Base-by-base conservation (phyloP, 1,284 basidiomycete species). In the Bjerkandera adusta region DNA sequence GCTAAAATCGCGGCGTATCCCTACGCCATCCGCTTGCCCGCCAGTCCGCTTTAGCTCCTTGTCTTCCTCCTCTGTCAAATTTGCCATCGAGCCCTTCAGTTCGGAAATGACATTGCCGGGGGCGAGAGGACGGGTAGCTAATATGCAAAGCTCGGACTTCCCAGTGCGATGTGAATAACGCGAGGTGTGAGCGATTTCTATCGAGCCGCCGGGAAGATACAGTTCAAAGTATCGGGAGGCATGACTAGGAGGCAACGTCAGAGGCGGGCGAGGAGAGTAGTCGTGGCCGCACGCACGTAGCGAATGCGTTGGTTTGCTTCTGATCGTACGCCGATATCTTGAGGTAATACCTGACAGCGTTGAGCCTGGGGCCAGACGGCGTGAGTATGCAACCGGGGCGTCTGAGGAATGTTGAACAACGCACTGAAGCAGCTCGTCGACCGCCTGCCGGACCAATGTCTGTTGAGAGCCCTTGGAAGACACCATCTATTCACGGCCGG, bases 111-210 rank as follows among this genome's bases (percentile, higher is more conserved):
- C 80, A 47, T 80, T 73, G 49, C 89, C 88, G 27, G 83, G 77
- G 35, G 76, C 71, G 44, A 92, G 78, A 20, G 76, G 67, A 27
- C 85, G 82, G 21, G 90, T 92, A 12, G 92, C 92, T 49, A 94
- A 75, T 29, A 96, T 92, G 60, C 89, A 94, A 5, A 96, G 71
- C 62, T 96, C 93, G 26, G 89, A 88, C 67, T 93, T 92, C 56
- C 87, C 88, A n/a, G 89, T 92, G 50, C 77, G 77, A 66, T 88
- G 81, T 22, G 85, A 81, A 62, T 92, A 93, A 21, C 91, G 79
- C 25, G 86, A 85, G 0, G 90, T 93, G 64, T 90, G 87, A 11
- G 89, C 84, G 55, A 93, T 90, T 65, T 92, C 89, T 55, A 92
- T 89, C 47, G 77, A 83, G 42, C 87, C 85, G n/a, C 77, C 75